Evolutionary conservation across 257 asterid genomes (phyloP).

Genomic region (Solanum stenotomum): DNA sequence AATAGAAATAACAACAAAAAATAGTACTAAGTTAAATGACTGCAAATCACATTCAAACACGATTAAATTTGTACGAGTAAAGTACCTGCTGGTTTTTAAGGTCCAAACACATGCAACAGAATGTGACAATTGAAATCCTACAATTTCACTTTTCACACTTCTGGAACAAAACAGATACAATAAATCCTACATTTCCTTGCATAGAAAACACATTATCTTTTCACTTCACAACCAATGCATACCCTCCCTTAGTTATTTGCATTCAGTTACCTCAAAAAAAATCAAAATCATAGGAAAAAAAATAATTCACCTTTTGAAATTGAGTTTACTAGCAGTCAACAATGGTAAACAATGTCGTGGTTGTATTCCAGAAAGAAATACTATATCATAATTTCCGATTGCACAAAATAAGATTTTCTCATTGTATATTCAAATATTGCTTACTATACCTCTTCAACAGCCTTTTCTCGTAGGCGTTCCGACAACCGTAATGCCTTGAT

Average conservation of each 20-base stretch:
- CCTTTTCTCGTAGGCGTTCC: constrained; percentile 77
- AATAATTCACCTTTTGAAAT: background rate
- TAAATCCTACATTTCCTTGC: background rate
- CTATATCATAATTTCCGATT: background rate
- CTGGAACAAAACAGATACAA: background rate
- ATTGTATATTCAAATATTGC: background rate
- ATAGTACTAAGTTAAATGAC: background rate
- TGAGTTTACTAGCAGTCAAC: background rate
- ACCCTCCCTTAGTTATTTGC: background rate
- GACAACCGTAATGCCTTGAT: constrained; percentile 72
- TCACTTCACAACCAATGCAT: background rate
- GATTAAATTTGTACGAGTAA: background rate
- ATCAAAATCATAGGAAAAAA: background rate
- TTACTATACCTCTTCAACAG: constrained; percentile 78
- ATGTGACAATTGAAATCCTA: background rate
- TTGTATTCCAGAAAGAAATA: background rate
- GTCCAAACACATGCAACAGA: background rate
- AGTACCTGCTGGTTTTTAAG: background rate
- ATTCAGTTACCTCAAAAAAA: background rate
- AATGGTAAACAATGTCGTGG: background rate
- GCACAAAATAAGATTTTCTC: background rate
- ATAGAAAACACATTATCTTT: background rate
- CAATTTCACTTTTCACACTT: background rate
- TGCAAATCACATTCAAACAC: background rate
- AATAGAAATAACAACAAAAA: background rate